Base-by-base conservation (phyloP, 1,284 basidiomycete genomes). In the Malassezia nana region DNA sequence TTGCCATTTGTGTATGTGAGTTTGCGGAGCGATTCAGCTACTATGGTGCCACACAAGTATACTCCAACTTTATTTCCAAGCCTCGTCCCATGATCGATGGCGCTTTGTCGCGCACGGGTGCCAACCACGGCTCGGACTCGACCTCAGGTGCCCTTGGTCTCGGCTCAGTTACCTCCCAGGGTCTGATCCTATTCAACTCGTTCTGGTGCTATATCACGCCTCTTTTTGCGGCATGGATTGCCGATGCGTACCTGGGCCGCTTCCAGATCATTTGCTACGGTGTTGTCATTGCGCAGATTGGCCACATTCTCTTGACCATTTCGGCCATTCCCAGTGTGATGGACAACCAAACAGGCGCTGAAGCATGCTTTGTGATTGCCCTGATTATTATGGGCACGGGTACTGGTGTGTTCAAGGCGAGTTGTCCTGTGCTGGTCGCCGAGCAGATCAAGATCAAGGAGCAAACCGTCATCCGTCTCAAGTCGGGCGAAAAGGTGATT, bases 361-460 rank as follows among this genome's bases (percentile, higher is more conserved):
- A 83, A 25, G 84, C 79, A 2, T 78, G 79, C 35, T 87, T 89
- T 68, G 64, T 79, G 40, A 49, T 74, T 35, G 63, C 66, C n/a
- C 55, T 74, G 28, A 53, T 74, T 51, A 44, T 72, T 30, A 68
- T 66, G 61, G 75, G 75, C 13, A 46, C 79, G 15, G 80, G 81
- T 8, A 84, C 87, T 4, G 87, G 87, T 20, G 79, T 82, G 26
- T 87, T 90, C 80, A 89, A 89, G 76, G 73, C 83, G 0, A 60
- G 52, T 15, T 59, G 69, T 40, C 28, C 51, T 2, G 63, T 65
- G 4, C 40, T 73, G 40, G 64, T 73, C 15, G 67, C 65, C 5
- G 88, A 88, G 69, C 72, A 73, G 55, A 63, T 71, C 41, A 63
- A 62, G 24, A 57, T 59, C 10, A 63, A 63, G 10, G 62, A 67